Evolutionary conservation across 192 early-diverging fungal genomes (phyloP).

Genomic region (Diversispora epigaea): DNA sequence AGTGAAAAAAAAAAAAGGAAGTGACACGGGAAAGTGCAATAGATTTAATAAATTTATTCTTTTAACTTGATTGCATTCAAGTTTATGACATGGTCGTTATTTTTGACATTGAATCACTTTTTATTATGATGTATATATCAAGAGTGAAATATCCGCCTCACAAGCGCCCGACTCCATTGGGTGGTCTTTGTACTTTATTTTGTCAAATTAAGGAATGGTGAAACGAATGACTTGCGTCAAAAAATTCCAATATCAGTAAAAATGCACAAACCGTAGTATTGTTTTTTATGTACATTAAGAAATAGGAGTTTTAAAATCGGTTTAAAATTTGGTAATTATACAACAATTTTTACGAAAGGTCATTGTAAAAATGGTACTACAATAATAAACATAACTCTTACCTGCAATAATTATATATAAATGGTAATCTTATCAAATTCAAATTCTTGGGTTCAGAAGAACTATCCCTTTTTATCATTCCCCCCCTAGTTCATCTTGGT

Average conservation of each 20-base stretch:
- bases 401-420: not conserved
- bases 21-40: not conserved
- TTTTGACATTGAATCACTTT: too few relatives aligned
- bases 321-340: too few relatives aligned
- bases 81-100: too few relatives aligned
- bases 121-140: too few relatives aligned
- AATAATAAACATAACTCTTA: not conserved
- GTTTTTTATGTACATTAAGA: too few relatives aligned
- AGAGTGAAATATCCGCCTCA: too few relatives aligned
- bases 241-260: too few relatives aligned
- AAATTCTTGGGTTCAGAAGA: not conserved
- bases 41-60: not conserved
- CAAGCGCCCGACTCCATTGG: not conserved
- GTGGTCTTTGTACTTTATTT: slow-evolving; percentile 18
- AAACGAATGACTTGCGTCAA: not conserved
- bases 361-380: not conserved
- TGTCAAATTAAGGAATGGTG: not conserved
- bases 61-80: too few relatives aligned
- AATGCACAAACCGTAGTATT: too few relatives aligned
- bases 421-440: not conserved
- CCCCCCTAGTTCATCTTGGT: not conserved
- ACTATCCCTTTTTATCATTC: slow-evolving; percentile 6
- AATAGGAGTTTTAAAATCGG: too few relatives aligned
- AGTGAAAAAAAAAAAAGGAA: not conserved
- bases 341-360: not conserved